Evolutionary conservation across 192 early-diverging fungal species (phyloP).

Genomic region (Rhizophagus prolifer): DNA sequence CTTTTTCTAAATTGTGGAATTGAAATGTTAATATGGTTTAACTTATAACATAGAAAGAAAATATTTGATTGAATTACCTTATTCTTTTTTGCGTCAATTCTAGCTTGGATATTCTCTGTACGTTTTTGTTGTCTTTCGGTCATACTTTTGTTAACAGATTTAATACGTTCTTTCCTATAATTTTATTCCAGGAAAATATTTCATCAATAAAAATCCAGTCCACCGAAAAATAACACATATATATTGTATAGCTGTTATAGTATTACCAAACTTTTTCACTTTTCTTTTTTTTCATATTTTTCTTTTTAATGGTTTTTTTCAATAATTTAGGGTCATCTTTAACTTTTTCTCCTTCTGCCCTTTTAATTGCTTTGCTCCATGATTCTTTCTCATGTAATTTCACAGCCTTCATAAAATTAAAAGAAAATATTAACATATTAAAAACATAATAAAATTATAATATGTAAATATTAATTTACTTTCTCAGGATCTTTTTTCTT

Average conservation of each 20-base stretch:
- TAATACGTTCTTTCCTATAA: conserved; percentile 59
- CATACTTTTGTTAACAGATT: conserved; percentile 60
- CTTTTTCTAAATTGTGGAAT: neutral
- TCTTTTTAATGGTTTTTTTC: conserved; percentile 88
- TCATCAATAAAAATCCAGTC: neutral
- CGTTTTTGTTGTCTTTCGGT: conserved; percentile 76
- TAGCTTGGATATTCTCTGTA: conserved; percentile 79
- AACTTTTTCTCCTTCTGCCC: conserved; percentile 87
- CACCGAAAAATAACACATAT: too few relatives aligned
- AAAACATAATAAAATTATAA: neutral
- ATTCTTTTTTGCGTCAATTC: conserved; percentile 78
- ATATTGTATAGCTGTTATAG: too few relatives aligned
- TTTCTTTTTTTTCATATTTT: conserved; percentile 82
- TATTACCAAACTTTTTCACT: conserved; percentile 74
- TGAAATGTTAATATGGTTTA: neutral
- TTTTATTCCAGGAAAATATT: neutral
- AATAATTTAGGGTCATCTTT: conserved; percentile 89
- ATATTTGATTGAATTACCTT: conserved; percentile 8
- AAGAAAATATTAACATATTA: neutral
- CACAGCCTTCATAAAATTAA: conserved; percentile 46
- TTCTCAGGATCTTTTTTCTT: conserved; percentile 61
- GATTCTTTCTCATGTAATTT: conserved; percentile 70
- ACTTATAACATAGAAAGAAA: neutral
- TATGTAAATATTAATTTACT: conserved; percentile 37
- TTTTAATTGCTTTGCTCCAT: conserved; percentile 79